These are phyloP conservation scores for Blastocystis sp. DNA, from an alignment of 352 stramenopile species.

Conservation along the genomic window DNA sequence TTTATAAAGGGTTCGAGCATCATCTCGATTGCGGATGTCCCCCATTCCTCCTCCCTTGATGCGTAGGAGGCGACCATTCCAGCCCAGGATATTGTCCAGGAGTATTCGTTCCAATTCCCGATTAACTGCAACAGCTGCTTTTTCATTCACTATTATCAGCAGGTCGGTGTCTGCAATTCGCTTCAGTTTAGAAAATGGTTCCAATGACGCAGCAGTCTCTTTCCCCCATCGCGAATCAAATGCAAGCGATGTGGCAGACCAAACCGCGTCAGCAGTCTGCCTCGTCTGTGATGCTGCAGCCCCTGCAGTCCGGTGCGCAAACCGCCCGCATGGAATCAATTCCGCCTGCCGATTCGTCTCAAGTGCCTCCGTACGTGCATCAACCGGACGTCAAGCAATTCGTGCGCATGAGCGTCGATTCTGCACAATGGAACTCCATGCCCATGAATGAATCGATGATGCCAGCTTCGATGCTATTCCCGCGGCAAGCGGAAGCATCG, in stretches of 20 bases:
- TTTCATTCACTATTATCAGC: conserved; percentile 26
- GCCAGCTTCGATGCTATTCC: background rate
- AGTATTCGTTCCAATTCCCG: conserved; percentile 28
- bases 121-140: conserved; percentile 50
- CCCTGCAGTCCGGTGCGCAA: background rate
- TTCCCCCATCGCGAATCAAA: background rate
- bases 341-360: background rate
- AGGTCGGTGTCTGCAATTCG: background rate
- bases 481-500: background rate
- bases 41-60: background rate
- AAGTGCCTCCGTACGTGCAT: background rate
- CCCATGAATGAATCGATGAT: background rate
- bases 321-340: background rate
- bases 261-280: background rate
- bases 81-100: background rate
- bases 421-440: background rate
- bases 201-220: background rate
- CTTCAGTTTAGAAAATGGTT: background rate
- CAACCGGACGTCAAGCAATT: background rate
- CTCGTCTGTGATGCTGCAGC: background rate
- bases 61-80: conserved; percentile 13
- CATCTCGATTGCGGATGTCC: conserved; percentile 15
- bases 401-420: conserved; percentile 6
- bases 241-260: background rate
- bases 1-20: conserved; percentile 31